Evolutionary conservation across 2,329 filamentous ascomycete species (phyloP), one percentile per base, ranked within the genome.

Genomic region (Calonectria pseudoreteaudii): DNA sequence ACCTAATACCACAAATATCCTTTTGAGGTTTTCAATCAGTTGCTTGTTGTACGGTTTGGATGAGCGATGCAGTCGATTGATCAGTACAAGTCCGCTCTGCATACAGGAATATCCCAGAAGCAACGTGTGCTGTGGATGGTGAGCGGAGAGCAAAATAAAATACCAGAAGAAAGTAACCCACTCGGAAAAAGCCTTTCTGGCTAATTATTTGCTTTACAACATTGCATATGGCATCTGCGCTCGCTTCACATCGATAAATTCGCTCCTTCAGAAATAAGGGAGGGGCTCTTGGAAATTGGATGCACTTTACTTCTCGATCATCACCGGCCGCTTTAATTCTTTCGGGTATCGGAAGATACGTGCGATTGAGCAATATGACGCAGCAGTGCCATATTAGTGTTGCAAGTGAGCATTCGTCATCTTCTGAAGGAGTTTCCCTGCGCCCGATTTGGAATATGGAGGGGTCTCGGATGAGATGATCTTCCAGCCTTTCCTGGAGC

Each of bases 221-320:
- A 47, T 70, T 52, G 34, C 72, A 74, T 8, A 74, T 74, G 3
- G 72, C 72, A 16, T 52, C 49, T 8, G 66, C 72, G 20, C 72
- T 74, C 18, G 72, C 65, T 30, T 74, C 72, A 18, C 72, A 74
- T 14, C 72, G 72, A 65, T 62, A 31, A 9, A 58, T 68, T 13
- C 69, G 53, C 23, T 74, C 72, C 41, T 66, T 71, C 9, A 74
- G n/a, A 41, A 74, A 74, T 16, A 74, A 30, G 3, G 65, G 53
- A 5, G 72, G 72, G 2, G 72, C 72, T 4, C 26, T 26, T 2
- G 72, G 72, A 38, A 65, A 74, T 26, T 58, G 44, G 14, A 74
- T n/a, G n/a, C 62, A 70, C 34, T 60, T 56, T 10, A 62, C 20
- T 28, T 62, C 38, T 31, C 47, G n/a, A 30, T 11, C 31, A 9